Evolutionary conservation across 805 yeast species (phyloP).

Genomic region (Hanseniaspora lindneri): DNA sequence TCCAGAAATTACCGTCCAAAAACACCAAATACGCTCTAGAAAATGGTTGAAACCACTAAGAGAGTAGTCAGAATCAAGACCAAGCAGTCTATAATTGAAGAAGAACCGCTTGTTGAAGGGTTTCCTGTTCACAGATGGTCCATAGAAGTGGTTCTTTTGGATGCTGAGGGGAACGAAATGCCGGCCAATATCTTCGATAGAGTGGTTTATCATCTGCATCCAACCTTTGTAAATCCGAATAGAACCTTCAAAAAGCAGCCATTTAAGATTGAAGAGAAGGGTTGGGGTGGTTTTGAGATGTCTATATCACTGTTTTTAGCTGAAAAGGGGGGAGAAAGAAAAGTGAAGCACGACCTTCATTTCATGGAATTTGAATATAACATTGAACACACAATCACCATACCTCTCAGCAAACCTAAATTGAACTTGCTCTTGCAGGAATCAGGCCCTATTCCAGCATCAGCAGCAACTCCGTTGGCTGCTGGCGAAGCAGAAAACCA

Average conservation of each 20-base stretch:
- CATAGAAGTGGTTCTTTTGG: conserved; percentile 61
- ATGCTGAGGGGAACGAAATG: conserved; percentile 65
- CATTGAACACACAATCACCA: conserved; percentile 61
- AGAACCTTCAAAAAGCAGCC: conserved; percentile 74
- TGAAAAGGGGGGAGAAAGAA: conserved; percentile 82
- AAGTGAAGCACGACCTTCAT: conserved; percentile 78
- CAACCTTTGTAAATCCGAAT: conserved; percentile 83
- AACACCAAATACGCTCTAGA: not conserved
- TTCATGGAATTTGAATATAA: conserved; percentile 66
- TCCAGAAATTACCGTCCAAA: not conserved
- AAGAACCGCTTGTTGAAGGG: conserved; percentile 76
- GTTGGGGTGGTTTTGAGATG: conserved; percentile 97
- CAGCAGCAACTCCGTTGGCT: conserved; percentile 18
- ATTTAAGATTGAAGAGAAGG: conserved; percentile 78
- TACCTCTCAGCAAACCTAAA: conserved; percentile 65
- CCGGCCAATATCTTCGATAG: conserved; percentile 84
- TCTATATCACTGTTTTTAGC: conserved; percentile 62
- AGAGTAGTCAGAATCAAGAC: conserved; percentile 84
- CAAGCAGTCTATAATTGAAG: conserved; percentile 67
- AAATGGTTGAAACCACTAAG: conserved; percentile 32
- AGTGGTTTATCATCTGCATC: conserved; percentile 87
- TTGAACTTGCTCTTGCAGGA: conserved; percentile 63
- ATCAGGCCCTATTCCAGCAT: conserved; percentile 54
- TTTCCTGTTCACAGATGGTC: conserved; percentile 95
- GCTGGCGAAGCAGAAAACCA: conserved; percentile 29